These are phyloP conservation scores for Pulicaria dysenterica DNA, from an alignment of 129 eudicot species.

Conservation along the genomic window DNA sequence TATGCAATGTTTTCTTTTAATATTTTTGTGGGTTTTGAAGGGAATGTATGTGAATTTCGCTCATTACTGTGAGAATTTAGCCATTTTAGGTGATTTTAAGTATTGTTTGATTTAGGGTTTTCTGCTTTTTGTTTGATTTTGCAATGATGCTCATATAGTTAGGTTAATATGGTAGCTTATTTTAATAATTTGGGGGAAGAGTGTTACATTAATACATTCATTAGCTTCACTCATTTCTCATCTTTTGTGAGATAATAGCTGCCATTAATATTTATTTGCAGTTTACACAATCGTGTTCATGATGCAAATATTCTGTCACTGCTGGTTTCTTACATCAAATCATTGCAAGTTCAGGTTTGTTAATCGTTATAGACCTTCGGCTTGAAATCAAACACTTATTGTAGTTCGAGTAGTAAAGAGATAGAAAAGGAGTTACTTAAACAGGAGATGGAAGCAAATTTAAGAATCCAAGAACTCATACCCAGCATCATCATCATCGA, in stretches of 20 bases:
- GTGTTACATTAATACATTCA: neutral
- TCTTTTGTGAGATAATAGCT: no score
- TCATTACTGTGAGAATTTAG: neutral
- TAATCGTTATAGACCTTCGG: no score
- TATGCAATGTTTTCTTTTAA: neutral
- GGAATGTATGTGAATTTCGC: constrained; percentile 24
- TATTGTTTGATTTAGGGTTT: constrained; percentile 28
- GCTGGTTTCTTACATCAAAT: constrained; percentile 52
- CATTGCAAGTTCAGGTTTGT: constrained; percentile 81
- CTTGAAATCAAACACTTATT: no score
- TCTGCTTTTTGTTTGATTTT: constrained; percentile 8
- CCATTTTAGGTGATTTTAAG: constrained; percentile 18
- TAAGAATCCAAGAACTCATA: constrained; percentile 60
- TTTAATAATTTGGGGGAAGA: neutral
- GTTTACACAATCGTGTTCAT: constrained; percentile 53
- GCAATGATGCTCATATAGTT: neutral
- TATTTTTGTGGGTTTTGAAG: constrained; percentile 12
- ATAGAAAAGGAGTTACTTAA: constrained; percentile 34
- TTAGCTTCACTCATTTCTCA: neutral
- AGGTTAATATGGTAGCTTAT: neutral
- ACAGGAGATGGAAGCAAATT: constrained; percentile 62
- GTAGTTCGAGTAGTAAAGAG: constrained; percentile 1
- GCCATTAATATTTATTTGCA: constrained; percentile 17
- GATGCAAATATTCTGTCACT: constrained; percentile 41
- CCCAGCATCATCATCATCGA: no score